These are phyloP conservation scores for Thuidium tamariscinum DNA, from an alignment of 225 moss, liverwort and hornwort species.

Conservation along the genomic window DNA sequence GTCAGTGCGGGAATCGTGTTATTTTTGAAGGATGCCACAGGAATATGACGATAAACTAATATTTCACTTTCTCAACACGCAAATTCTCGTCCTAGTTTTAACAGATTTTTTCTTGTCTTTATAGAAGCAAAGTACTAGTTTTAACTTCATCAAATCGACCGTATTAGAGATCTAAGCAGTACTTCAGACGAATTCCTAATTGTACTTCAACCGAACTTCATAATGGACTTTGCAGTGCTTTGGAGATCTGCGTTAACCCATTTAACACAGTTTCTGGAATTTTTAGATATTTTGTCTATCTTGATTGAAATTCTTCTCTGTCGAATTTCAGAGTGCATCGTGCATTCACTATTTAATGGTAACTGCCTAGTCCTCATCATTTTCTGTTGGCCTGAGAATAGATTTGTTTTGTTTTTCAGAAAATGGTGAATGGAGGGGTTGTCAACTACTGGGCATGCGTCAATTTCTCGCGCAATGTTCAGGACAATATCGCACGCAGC, in stretches of 20 bases:
- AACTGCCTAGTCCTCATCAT: no score
- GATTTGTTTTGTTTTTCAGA: conserved; percentile 7
- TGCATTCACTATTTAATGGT: no score
- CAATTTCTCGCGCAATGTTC: conserved; percentile 72
- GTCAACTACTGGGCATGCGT: conserved; percentile 84
- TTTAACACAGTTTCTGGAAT: accelerated
- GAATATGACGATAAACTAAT: no score
- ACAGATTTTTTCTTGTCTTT: no score
- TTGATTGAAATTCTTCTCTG: no score
- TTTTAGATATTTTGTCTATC: neutral
- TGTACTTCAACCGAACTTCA: neutral
- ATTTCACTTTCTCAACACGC: accelerated
- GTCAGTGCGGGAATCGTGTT: neutral
- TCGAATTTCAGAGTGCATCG: accelerated
- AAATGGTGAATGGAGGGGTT: conserved; percentile 95
- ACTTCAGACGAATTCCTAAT: no score
- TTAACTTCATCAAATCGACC: neutral
- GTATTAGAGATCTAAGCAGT: neutral
- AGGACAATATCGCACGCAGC: conserved; percentile 43
- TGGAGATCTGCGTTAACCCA: accelerated
- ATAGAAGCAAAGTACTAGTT: no score
- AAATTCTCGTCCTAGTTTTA: no score
- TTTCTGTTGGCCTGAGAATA: neutral
- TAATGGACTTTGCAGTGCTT: neutral
- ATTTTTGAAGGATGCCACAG: accelerated